These are phyloP conservation scores for Phytophthora tubulina DNA, from an alignment of 352 stramenopile species.

Conservation along the genomic window DNA sequence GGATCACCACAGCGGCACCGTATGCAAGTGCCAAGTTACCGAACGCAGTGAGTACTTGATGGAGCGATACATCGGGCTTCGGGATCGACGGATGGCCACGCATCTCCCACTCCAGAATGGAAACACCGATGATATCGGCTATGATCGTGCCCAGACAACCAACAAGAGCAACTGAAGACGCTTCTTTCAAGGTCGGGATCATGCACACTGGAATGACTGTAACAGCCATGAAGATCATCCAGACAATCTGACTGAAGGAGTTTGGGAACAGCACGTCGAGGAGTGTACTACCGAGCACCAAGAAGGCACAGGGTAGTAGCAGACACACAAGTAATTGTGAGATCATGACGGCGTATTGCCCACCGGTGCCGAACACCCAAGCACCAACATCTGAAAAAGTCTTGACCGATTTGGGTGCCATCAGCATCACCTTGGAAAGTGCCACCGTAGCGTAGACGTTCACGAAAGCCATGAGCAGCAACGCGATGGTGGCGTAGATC, in stretches of 20 bases:
- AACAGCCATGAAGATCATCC: conserved; percentile 52
- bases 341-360: conserved; percentile 54
- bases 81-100: conserved; percentile 44
- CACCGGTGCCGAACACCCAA: conserved; percentile 52
- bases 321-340: conserved; percentile 59
- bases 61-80: conserved; percentile 38
- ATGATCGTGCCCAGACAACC: conserved; percentile 45
- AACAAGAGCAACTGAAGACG: conserved; percentile 30
- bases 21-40: conserved; percentile 46
- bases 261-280: conserved; percentile 62
- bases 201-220: conserved; percentile 45
- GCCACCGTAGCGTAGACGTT: conserved; percentile 81
- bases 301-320: conserved; percentile 55
- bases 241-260: conserved; percentile 53
- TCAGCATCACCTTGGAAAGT: too few relatives aligned
- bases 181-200: conserved; percentile 49
- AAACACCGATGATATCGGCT: conserved; percentile 43
- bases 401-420: conserved; percentile 32
- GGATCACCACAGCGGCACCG: conserved; percentile 41
- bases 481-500: conserved; percentile 51
- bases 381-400: conserved; percentile 59
- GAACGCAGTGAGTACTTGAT: conserved; percentile 43
- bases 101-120: conserved; percentile 44
- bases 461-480: conserved; percentile 70
- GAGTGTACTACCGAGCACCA: conserved; percentile 60